Evolutionary conservation across 306 rosid species (phyloP), one percentile per base, ranked within the genome.

Genomic region (Malus asiatica): DNA sequence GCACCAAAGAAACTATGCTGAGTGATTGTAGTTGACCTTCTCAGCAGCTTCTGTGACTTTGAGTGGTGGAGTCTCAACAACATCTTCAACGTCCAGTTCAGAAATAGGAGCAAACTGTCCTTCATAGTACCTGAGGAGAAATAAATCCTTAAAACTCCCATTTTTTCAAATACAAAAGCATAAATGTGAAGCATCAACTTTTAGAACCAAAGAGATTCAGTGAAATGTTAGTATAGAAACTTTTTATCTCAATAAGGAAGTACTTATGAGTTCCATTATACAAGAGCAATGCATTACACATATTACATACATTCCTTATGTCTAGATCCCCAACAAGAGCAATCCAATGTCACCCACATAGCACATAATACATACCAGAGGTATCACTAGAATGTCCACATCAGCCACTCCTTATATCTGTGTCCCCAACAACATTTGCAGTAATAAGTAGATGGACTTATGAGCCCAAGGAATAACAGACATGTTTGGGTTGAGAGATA

Each of bases 1-100:
- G n/a, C 71, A 51, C 77, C 32, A 27, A 64, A 48, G 20, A 72
- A 75, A 62, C 72, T 32, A 78, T 66, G 70, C 66, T 40, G 20
- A 79, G 63, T 70, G 48, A 55, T 33, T 63, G 32, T 45, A 67
- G 62, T 66, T 58, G 55, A 95, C 98, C 93, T 90, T 84, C 78
- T 90, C 88, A 6, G 98, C 98, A 78, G 96, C 97, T 85, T 95
- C 98, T 32, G 86, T 84, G 69, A 95, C 88, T 58, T 84, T 88
- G 82, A 82, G 76, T 66, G 12, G 89, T 48, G 84, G 83, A 48
- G 79, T 60, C 58, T 87, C 85, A 70, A 68, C 87, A 59, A 55
- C 83, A 77, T 84, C 83, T 74, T 87, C 88, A 51, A 82, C 80
- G 72, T 90, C 96, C 71, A 68, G 80, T 81, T 95, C 97, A 75